Base-by-base conservation (phyloP, 495 filamentous ascomycete species). In the Penicillium verhagenii region DNA sequence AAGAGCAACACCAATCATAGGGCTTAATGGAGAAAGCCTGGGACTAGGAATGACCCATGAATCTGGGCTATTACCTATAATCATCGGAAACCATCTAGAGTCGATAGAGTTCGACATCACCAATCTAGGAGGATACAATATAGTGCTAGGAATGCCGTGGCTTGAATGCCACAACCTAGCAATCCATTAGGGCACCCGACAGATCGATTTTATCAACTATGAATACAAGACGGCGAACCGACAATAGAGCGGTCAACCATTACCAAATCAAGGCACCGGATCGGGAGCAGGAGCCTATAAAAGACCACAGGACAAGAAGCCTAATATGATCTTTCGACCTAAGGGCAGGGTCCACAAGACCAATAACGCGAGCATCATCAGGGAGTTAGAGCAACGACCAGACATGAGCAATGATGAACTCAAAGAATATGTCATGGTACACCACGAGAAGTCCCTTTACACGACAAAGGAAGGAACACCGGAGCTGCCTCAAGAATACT, bases 401-500 rank as follows among this genome's bases (percentile, higher is more conserved):
- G 5, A 35, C n/a, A 35, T 35, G 5, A 35, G 5, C 9, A 6
- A 35, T n/a, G n/a, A n/a, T n/a, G n/a, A n/a, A n/a, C n/a, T n/a
- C n/a, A n/a, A n/a, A n/a, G n/a, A n/a, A n/a, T 47, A 20, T 26
- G 10, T 47, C 20, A 26, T 47, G 8, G 26, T 47, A 47, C 20
- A 47, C 2, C 9, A 47, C 8, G 23, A 47, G 25, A 4, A 47
- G 25, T 4, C 43, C 43, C 43, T 47, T 23, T 47, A n/a, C 5
- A 4, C 20, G 7, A 47, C 20, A 29, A 23, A 28, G 43, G 21
- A 53, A n/a, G 21, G 45, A 47, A 40, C 42, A 53, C 31, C 31
- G 5, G 18, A 20, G 29, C 46, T 53, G 31, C 51, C 40, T n/a
- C 10, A 46, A 18, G 51, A 53, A 25, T 53, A 53, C 29, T 20